phyloP scores from a whole-genome alignment of 225 moss, liverwort and hornwort genomes.

The Bryoerythrophyllum caledonicum region DNA sequence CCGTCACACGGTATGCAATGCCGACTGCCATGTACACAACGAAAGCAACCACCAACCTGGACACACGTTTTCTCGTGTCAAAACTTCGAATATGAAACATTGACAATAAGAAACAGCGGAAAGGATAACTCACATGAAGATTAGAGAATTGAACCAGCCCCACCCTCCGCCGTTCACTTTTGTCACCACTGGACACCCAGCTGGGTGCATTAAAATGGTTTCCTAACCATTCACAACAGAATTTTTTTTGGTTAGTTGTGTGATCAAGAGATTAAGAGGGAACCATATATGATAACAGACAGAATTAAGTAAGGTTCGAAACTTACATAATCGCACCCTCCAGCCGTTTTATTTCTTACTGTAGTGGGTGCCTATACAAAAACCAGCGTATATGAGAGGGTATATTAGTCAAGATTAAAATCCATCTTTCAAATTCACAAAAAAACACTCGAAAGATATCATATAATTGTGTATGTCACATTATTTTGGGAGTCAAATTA shows the following conservation, averaged over 20 bases:
- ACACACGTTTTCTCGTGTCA: neutral
- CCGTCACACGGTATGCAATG: slow-evolving; percentile 88
- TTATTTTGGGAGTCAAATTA: neutral
- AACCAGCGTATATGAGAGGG: neutral
- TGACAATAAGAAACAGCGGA: neutral
- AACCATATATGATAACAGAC: neutral
- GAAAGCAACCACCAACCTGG: slow-evolving; percentile 75
- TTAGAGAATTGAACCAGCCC: slow-evolving; percentile 90
- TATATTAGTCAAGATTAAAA: neutral
- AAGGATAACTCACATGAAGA: slow-evolving; percentile 79
- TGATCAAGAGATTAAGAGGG: neutral
- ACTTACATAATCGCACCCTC: slow-evolving; percentile 68
- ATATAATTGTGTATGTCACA: neutral
- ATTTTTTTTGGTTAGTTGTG: slow-evolving; percentile 16
- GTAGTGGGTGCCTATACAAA: slow-evolving; percentile 50
- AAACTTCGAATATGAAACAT: neutral
- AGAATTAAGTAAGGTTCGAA: slow-evolving; percentile 4
- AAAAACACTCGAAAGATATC: neutral
- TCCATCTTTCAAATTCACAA: neutral
- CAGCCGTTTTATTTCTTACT: slow-evolving; percentile 35
- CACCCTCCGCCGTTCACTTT: slow-evolving; percentile 72
- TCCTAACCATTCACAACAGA: slow-evolving; percentile 41
- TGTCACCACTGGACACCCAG: slow-evolving; percentile 89
- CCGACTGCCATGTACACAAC: slow-evolving; percentile 92
- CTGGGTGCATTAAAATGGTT: slow-evolving; percentile 68